Conservation (phyloP, 1,139 yeast genomes). For the Candida labiduridarum region DNA sequence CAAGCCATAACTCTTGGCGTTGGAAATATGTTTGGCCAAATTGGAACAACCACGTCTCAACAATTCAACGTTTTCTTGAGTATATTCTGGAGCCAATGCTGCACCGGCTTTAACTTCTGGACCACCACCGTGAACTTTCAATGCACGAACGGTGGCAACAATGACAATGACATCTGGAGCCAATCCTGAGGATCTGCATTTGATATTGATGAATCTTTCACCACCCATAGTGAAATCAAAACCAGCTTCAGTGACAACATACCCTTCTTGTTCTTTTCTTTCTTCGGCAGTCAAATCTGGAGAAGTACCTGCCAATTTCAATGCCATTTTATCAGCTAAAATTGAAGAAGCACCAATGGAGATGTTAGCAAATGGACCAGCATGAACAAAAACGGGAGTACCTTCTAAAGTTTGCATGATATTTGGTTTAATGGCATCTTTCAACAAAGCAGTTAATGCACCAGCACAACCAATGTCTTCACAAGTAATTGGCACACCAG, state of each 20-base stretch:
- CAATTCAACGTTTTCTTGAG: slow-evolving; percentile 83
- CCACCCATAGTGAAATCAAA: slow-evolving; percentile 99
- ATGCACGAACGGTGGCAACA: slow-evolving; percentile 96
- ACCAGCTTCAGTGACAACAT: slow-evolving; percentile 96
- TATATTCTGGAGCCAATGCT: slow-evolving; percentile 83
- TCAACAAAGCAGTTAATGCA: slow-evolving; percentile 91
- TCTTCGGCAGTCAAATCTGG: slow-evolving; percentile 50
- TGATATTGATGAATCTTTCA: slow-evolving; percentile 94
- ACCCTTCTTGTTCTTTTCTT: slow-evolving; percentile 71
- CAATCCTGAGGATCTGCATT: slow-evolving; percentile 91
- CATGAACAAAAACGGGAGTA: slow-evolving; percentile 96
- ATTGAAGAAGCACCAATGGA: slow-evolving; percentile 97
- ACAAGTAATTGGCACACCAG: slow-evolving; percentile 91
- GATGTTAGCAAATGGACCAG: slow-evolving; percentile 98
- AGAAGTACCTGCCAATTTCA: slow-evolving; percentile 82
- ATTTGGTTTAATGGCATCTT: slow-evolving; percentile 97
- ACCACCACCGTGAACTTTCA: slow-evolving; percentile 98
- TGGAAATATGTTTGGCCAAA: slow-evolving; percentile 86
- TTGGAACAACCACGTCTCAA: slow-evolving; percentile 85
- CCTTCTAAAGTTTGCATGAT: slow-evolving; percentile 98
- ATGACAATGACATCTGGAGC: slow-evolving; percentile 91
- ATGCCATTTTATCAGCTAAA: slow-evolving; percentile 92
- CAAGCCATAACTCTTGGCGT: slow-evolving; percentile 83
- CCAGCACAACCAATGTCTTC: slow-evolving; percentile 98
- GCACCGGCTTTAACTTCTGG: slow-evolving; percentile 97